Conservation (phyloP, 768 basidiomycete genomes). For the Rhizopogon roseolus region DNA sequence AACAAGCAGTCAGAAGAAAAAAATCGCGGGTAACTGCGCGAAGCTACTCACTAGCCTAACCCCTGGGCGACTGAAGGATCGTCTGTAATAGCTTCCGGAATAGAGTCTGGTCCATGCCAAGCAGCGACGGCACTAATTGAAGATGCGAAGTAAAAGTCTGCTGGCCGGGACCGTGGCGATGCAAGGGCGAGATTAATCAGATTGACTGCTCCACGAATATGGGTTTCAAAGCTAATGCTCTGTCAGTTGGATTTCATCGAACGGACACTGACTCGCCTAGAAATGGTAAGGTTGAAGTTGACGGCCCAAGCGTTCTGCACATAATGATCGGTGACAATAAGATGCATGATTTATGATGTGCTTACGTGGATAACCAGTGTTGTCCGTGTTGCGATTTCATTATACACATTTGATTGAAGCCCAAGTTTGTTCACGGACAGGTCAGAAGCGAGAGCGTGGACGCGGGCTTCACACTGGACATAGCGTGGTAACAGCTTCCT, state of each 20-base stretch:
- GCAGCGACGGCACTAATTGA: conserved; percentile 33
- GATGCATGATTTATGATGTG: background rate
- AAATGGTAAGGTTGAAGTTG: conserved; percentile 42
- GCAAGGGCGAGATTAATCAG: conserved; percentile 43
- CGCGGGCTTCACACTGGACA: conserved; percentile 15
- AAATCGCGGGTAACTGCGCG: background rate
- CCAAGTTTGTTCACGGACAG: conserved; percentile 37
- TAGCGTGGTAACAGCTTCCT: conserved; percentile 25
- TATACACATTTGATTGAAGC: conserved; percentile 31
- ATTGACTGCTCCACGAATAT: conserved; percentile 46
- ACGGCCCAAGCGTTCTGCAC: conserved; percentile 52
- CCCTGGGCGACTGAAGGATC: conserved; percentile 25
- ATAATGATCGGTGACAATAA: background rate
- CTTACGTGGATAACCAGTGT: conserved; percentile 45
- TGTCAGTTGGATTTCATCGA: conserved; percentile 1
- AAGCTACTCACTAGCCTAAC: conserved; percentile 26
- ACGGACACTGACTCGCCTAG: conserved; percentile 9
- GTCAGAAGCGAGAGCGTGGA: conserved; percentile 40
- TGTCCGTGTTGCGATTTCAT: conserved; percentile 25
- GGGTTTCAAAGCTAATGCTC: conserved; percentile 32
- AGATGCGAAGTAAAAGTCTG: conserved; percentile 48
- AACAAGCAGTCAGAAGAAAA: background rate
- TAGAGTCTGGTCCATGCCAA: conserved; percentile 14
- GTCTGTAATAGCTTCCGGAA: conserved; percentile 20
- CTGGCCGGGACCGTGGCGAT: conserved; percentile 26